Conservation (phyloP, 2,329 filamentous ascomycete genomes). For the Fusarium continuum region DNA sequence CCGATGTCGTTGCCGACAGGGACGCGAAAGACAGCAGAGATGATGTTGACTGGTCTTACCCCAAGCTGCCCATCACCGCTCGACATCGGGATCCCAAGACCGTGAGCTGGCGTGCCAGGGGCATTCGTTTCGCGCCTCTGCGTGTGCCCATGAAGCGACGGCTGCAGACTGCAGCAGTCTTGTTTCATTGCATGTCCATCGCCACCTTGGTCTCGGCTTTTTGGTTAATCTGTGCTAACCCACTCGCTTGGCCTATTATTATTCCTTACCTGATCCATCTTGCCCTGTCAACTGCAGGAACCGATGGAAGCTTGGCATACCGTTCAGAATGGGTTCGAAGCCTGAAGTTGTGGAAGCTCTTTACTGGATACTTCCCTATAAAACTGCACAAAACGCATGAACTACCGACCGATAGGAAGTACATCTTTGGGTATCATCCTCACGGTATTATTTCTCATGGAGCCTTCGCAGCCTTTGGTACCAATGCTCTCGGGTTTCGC, state of each 20-base stretch:
- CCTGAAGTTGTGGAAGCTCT: constrained; percentile 83
- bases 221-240: constrained; percentile 90
- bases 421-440: constrained; percentile 96
- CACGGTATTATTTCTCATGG: constrained; percentile 98
- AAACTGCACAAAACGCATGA: constrained; percentile 84
- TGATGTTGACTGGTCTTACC: constrained; percentile 39
- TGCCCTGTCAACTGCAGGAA: constrained; percentile 79
- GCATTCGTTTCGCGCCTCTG: constrained; percentile 86
- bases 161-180: constrained; percentile 80
- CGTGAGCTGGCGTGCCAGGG: constrained; percentile 51
- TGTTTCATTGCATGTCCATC: constrained; percentile 77
- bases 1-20: constrained; percentile 26
- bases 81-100: constrained; percentile 37
- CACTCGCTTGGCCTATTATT: constrained; percentile 85
- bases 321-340: constrained; percentile 79
- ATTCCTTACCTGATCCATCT: constrained; percentile 84
- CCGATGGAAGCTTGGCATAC: constrained; percentile 76
- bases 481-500: constrained; percentile 86
- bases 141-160: constrained; percentile 76
- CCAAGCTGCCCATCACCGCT: constrained; percentile 39
- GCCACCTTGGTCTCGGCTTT: constrained; percentile 79
- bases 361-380: constrained; percentile 92
- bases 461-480: constrained; percentile 91
- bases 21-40: constrained; percentile 15
- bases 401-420: constrained; percentile 84